Evolutionary conservation across 352 stramenopile genomes (phyloP), one percentile per base, ranked within the genome.

Genomic region (Globisporangium polare): DNA sequence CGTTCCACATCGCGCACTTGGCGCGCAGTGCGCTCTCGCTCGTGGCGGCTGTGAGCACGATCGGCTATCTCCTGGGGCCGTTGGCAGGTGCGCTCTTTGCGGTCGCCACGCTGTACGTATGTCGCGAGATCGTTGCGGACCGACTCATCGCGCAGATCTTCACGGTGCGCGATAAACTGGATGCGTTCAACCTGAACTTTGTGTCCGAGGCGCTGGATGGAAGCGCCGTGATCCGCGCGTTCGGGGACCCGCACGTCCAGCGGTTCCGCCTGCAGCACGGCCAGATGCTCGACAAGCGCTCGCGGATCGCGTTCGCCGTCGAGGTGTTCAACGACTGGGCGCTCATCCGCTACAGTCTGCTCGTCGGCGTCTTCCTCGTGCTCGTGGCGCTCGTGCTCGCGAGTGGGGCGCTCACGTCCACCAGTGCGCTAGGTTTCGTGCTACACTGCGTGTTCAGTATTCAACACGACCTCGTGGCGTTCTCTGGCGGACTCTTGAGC

Each of bases 161-260:
- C 50, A 67, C 51, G n/a, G 47, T 80, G 39, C 63, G 57, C 39
- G 59, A 71, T 33, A 53, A 63, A 33, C 53, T 75, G 22, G 70
- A 78, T 26, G 61, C 67, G 3, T 35, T 45, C 37, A 65, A 75
- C 55, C 35, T 78, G 52, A 75, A 66, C 42, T 74, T 78, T 46
- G 65, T 84, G 6, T 75, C 73, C 0, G 75, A 84, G 63, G 66
- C 63, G 5, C 50, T 81, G 10, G 72, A 79, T 54, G 75, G 75
- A 6, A 67, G 62, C 24, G 61, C 68, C 18, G 62, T 77, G 0
- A 78, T 81, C 13, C 75, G 73, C 12, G 76, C 75, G 10, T 81
- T 75, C 58, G 68, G 72, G 24, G 33, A 42, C 7, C 39, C 58
- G 8, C 72, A 79, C 26, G 33, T 79, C 22, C 50, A 67, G 26